A percentile compares a stretch with the other conserved stretches of the same genome.
Conservation (phyloP, 129 eudicot species). For the Lonicera japonica region DNA sequence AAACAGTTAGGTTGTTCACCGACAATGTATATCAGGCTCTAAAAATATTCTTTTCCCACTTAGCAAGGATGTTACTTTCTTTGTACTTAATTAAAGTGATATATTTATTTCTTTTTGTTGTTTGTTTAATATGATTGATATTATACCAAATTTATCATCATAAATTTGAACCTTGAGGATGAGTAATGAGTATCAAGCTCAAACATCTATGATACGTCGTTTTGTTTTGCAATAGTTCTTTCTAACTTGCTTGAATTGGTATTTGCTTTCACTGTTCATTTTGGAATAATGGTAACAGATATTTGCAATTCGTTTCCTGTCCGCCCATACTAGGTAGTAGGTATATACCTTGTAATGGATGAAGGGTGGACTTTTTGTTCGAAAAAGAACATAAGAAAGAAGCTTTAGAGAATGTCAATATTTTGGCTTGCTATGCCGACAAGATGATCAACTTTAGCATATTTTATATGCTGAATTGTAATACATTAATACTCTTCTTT, state of each 20-base stretch:
- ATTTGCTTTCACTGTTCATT: neutral
- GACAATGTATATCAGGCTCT: too few relatives aligned
- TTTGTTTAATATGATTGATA: neutral
- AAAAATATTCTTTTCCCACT: neutral
- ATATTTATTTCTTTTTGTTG: neutral
- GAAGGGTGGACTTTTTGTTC: slow-evolving; percentile 16
- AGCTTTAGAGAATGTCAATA: slow-evolving; percentile 13
- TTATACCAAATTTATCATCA: neutral
- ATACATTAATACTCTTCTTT: neutral
- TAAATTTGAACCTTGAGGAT: too few relatives aligned
- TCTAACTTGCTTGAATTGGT: neutral
- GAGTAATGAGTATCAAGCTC: neutral
- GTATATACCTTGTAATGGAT: slow-evolving; percentile 16
- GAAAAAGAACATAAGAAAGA: slow-evolving; percentile 9
- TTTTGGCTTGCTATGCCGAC: neutral
- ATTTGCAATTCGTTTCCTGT: neutral
- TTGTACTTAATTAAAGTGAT: neutral
- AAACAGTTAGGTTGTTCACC: too few relatives aligned
- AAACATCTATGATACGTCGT: too few relatives aligned
- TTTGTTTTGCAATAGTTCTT: neutral
- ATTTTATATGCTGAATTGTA: slow-evolving; percentile 4
- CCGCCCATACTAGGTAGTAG: neutral
- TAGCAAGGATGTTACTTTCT: neutral
- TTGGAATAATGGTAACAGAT: too few relatives aligned
- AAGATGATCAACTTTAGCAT: neutral